A percentile compares a stretch with the other conserved stretches of the same genome.
phyloP scores from a whole-genome alignment of 305 asterid genomes.

The Rubia occidens region DNA sequence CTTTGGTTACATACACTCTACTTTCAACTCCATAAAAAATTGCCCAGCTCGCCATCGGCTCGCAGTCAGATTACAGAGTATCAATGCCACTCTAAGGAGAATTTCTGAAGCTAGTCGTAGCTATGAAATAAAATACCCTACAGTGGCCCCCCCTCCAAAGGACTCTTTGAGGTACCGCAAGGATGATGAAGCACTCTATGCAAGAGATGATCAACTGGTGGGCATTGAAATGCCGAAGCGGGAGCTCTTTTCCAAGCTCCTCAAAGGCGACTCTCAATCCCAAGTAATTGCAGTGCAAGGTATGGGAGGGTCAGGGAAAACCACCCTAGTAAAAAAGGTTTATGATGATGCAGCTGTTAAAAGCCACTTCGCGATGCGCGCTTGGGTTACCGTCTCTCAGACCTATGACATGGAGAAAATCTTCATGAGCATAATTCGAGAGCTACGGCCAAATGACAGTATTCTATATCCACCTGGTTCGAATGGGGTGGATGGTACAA shows the following conservation, averaged over 20 bases:
- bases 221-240: conserved; percentile 5
- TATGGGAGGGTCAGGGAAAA: conserved; percentile 11
- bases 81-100: not conserved
- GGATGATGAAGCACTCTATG: not conserved
- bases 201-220: conserved; percentile 3
- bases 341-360: conserved; percentile 1
- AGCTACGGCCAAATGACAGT: too few species aligned
- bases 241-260: conserved; percentile 7
- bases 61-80: not conserved
- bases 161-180: not conserved
- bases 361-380: not conserved
- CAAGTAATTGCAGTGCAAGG: not conserved
- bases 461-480: not conserved
- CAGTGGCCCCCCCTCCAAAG: not conserved
- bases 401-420: not conserved
- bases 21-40: not conserved
- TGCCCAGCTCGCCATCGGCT: not conserved
- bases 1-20: not conserved
- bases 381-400: conserved; percentile 5
- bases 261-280: not conserved
- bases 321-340: conserved; percentile 6
- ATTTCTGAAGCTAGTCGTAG: not conserved
- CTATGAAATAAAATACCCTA: not conserved
- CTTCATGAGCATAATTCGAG: not conserved
- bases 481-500: not conserved